phyloP scores from a whole-genome alignment of 257 asterid species.

The Solanum megistacrolobum region DNA sequence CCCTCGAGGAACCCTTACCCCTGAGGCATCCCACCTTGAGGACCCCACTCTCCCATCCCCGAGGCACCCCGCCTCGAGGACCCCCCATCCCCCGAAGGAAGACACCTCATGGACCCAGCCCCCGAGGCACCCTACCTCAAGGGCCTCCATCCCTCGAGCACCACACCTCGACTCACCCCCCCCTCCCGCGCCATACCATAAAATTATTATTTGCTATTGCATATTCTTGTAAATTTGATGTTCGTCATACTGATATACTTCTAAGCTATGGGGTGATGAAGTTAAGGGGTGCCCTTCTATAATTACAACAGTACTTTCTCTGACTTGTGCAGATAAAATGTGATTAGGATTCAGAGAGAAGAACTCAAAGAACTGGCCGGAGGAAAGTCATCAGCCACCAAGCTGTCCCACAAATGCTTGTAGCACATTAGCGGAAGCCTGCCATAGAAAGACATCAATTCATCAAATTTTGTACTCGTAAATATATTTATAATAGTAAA shows the following conservation, averaged over 20 bases:
- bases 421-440: conserved; percentile 95
- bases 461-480: neutral
- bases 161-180: no score
- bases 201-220: neutral
- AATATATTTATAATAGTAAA: neutral
- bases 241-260: neutral
- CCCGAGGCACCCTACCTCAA: no score
- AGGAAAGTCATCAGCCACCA: conserved; percentile 53
- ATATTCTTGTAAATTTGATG: neutral
- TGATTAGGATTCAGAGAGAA: conserved; percentile 61
- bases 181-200: neutral
- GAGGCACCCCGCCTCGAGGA: no score
- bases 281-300: neutral
- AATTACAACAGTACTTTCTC: conserved; percentile 17
- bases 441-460: conserved; percentile 5
- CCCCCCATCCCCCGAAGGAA: no score
- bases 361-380: conserved; percentile 49
- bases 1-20: no score
- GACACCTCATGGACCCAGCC: no score
- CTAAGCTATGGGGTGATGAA: neutral
- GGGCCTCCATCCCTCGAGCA: no score
- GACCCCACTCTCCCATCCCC: no score
- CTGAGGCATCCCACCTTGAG: no score
- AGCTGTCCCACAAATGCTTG: conserved; percentile 78
- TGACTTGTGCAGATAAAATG: conserved; percentile 46